Conservation (phyloP, 164 flowering plant species). For the Pachysandra terminalis region DNA sequence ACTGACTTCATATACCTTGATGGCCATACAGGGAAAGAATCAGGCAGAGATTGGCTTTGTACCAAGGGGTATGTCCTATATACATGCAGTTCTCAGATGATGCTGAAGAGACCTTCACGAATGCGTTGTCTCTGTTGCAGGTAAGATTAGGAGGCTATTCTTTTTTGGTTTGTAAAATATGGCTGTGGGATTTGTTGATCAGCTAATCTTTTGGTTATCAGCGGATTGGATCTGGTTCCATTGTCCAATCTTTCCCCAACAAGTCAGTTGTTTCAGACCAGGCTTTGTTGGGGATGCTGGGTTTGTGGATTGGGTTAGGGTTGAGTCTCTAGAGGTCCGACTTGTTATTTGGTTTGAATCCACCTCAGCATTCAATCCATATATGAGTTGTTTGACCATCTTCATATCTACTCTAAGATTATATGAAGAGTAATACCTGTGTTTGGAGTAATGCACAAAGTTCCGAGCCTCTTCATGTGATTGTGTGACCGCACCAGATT, state of each 20-base stretch:
- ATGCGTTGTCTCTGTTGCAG: conserved; percentile 61
- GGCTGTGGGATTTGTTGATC: too few species aligned
- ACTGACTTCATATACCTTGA: conserved; percentile 8
- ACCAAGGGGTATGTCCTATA: conserved; percentile 93
- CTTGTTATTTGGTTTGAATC: neutral
- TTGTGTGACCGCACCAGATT: neutral
- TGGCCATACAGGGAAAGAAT: conserved; percentile 67
- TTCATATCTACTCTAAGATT: neutral
- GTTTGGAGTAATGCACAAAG: neutral
- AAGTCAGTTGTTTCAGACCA: too few species aligned
- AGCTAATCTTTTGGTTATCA: too few species aligned
- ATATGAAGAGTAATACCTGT: too few species aligned
- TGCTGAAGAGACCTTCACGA: conserved; percentile 76
- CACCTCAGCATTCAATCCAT: neutral
- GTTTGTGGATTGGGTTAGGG: neutral
- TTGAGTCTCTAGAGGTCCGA: neutral
- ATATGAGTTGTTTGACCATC: neutral
- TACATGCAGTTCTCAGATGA: conserved; percentile 81
- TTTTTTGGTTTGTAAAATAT: neutral
- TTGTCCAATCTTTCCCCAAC: too few species aligned
- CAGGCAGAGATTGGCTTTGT: conserved; percentile 83
- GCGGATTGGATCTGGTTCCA: too few species aligned
- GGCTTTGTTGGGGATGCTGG: neutral
- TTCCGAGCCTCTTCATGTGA: neutral
- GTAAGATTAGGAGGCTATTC: conserved; percentile 28